Conservation (phyloP, 164 flowering plant genomes). For the Chimonanthus salicifolius region DNA sequence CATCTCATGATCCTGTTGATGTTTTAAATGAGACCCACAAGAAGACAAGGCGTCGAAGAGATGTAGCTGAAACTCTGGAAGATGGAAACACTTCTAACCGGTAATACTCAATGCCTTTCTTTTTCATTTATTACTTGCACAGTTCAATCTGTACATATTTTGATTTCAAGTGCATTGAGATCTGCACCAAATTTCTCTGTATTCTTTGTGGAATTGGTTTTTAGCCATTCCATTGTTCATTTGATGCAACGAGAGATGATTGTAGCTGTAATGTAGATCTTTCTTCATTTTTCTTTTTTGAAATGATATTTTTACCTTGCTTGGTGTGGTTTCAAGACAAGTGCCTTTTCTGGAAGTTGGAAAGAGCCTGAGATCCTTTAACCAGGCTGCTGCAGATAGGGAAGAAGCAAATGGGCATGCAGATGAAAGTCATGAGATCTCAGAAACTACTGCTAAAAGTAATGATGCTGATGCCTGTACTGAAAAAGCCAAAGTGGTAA, state of each 20-base stretch:
- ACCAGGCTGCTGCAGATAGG: conserved; percentile 22
- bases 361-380: conserved; percentile 11
- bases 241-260: not conserved
- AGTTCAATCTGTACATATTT: not conserved
- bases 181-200: not conserved
- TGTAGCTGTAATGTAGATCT: not conserved
- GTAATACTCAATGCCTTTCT: conserved; percentile 22
- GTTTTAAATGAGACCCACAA: conserved; percentile 31
- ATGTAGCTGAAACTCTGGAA: conserved; percentile 7
- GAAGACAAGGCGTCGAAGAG: conserved; percentile 41
- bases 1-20: conserved; percentile 18
- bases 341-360: conserved; percentile 19
- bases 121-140: not conserved
- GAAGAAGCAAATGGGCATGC: conserved; percentile 23
- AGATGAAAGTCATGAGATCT: conserved; percentile 27
- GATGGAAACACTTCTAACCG: conserved; percentile 19
- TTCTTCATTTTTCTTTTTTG: not conserved
- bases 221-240: not conserved
- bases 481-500: conserved; percentile 12
- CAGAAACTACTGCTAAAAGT: conserved; percentile 26
- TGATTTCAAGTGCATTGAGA: not conserved
- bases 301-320: conserved; percentile 7
- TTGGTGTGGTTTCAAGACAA: conserved; percentile 27
- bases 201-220: not conserved
- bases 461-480: conserved; percentile 6